Percentiles rank a stretch among this genome's conserved stretches.
These are phyloP conservation scores for Bjerkandera adusta DNA, from an alignment of 1,284 basidiomycete species.

Conservation along the genomic window DNA sequence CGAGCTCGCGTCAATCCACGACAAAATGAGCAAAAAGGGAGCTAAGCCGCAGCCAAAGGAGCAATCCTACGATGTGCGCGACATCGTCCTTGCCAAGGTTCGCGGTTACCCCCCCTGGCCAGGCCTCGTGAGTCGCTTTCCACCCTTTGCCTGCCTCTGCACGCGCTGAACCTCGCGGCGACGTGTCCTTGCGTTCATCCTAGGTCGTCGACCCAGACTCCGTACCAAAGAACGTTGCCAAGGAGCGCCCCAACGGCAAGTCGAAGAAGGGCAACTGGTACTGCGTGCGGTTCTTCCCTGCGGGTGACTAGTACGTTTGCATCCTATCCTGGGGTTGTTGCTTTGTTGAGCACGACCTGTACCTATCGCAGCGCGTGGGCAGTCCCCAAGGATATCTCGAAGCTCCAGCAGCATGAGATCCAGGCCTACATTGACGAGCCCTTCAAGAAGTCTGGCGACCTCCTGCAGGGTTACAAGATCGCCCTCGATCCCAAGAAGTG, in stretches of 20 bases:
- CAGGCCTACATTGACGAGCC: conserved; percentile 77
- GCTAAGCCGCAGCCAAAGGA: conserved; percentile 45
- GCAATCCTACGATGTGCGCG: conserved; percentile 56
- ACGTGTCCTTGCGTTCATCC: conserved; percentile 3
- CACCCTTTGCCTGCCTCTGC: conserved; percentile 17
- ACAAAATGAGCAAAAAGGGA: conserved; percentile 57
- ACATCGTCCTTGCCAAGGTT: conserved; percentile 90
- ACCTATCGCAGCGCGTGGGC: conserved; percentile 78
- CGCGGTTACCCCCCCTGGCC: conserved; percentile 95
- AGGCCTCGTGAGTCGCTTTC: conserved; percentile 62
- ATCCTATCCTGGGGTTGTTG: conserved; percentile 6
- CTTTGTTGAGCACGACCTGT: no score
- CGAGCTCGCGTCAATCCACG: conserved; percentile 8
- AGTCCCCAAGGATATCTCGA: conserved; percentile 77
- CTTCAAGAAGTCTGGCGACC: conserved; percentile 72
- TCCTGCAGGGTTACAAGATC: conserved; percentile 79
- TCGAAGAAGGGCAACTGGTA: conserved; percentile 71
- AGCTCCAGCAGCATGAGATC: conserved; percentile 80
- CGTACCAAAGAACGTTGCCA: conserved; percentile 58
- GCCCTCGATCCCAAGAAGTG: conserved; percentile 81
- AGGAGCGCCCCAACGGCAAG: conserved; percentile 59
- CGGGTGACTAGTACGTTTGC: conserved; percentile 82
- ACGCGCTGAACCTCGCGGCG: conserved; percentile 26
- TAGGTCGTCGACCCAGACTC: conserved; percentile 78
- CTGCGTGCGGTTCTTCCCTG: conserved; percentile 87